Base-by-base conservation (phyloP, 2,329 filamentous ascomycete species). In the Exserohilum turcica region DNA sequence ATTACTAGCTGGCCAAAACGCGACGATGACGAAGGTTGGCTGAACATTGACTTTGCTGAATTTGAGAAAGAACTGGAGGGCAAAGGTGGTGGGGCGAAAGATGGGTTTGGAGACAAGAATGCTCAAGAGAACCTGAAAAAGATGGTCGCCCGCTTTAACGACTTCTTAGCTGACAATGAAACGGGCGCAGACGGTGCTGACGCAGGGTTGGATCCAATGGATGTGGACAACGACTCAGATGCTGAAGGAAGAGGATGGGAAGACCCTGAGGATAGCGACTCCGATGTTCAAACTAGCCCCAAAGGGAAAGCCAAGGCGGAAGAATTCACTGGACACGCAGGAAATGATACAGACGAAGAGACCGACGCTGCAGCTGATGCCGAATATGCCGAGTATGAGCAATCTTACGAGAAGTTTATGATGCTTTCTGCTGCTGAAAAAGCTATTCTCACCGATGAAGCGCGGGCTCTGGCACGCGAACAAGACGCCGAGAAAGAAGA, bases 81-180 rank as follows among this genome's bases (percentile, higher is more conserved):
- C 56, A 74, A 72, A 44, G 69, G 66, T 6, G 67, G 66, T 9
- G 60, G 36, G 3, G 52, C 27, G 27, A 55, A 56, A 3, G 56
- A 60, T 3, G 76, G 73, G 0, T 80, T 90, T 67, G 89, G 88
- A 1, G 86, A 92, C 68, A 78, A 82, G 4, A 80, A 79, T 19
- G 84, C 87, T 0, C 86, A 92, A 66, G 85, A 86, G 4, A 89
- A 96, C 69, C 79, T 99, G 18, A 87, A 89, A 48, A 93, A 93
- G 68, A 96, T 97, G 71, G 94, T 99, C 0, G 88, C 90, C 40
- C 85, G 91, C n/a, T 97, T 99, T 67, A 92, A 97, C 68, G 81
- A 89, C 10, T 97, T 99, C 64, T 76, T 99, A 39, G 90, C 95
- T 50, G 91, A 97, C 64, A 89, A 95, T 9, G 83, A 82, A 39